Conservation (phyloP, 257 asterid genomes). For the Osmanthus fragrans region DNA sequence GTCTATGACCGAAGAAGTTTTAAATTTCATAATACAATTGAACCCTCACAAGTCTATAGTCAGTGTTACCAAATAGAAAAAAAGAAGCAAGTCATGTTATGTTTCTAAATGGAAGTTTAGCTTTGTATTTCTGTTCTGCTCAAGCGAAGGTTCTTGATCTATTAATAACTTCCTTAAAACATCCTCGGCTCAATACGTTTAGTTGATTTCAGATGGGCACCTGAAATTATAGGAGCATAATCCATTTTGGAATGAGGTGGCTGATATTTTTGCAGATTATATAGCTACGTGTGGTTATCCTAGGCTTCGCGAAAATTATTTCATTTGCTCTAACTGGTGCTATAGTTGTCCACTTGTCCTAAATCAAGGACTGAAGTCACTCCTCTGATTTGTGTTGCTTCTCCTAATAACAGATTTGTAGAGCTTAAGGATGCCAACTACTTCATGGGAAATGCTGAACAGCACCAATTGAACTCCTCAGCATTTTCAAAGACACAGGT, state of each 20-base stretch:
- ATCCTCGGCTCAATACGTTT: conserved; percentile 37
- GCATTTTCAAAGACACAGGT: too few relatives aligned
- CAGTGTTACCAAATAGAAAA: conserved; percentile 3
- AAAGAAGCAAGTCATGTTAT: background rate
- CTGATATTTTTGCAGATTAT: conserved; percentile 28
- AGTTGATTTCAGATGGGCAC: conserved; percentile 43
- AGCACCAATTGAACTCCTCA: too few relatives aligned
- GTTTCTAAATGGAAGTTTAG: conserved; percentile 46
- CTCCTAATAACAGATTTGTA: background rate
- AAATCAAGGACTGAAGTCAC: conserved; percentile 26
- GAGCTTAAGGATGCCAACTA: too few relatives aligned
- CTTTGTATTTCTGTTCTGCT: conserved; percentile 27
- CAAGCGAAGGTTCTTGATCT: conserved; percentile 24
- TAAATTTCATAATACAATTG: conserved; percentile 25
- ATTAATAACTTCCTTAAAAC: conserved; percentile 11
- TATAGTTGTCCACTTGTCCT: conserved; percentile 42
- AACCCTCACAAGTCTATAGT: conserved; percentile 40
- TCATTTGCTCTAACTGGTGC: conserved; percentile 43
- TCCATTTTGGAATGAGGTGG: conserved; percentile 29
- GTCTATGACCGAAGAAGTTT: conserved; percentile 22
- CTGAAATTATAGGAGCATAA: conserved; percentile 41
- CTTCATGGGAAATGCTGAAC: too few relatives aligned
- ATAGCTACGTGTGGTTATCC: conserved; percentile 23
- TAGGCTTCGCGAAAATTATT: conserved; percentile 20
- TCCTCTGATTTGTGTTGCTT: conserved; percentile 30